phyloP scores from a whole-genome alignment of 2,329 filamentous ascomycete genomes.

The Nigrospora osmanthi region DNA sequence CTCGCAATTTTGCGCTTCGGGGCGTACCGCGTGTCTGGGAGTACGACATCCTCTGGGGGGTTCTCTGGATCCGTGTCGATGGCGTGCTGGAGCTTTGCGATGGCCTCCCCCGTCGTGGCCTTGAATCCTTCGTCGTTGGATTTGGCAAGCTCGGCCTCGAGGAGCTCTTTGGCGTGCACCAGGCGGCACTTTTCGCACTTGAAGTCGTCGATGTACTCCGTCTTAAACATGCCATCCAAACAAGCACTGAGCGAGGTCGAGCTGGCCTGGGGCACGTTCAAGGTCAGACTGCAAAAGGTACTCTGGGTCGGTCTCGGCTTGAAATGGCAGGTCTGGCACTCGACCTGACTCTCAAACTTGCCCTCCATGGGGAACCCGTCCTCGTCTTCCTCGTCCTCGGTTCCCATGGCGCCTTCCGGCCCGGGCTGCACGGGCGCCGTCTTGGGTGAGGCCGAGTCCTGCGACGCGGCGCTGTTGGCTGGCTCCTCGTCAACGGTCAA shows the following conservation, averaged over 20 bases:
- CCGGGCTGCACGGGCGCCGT: constrained; percentile 4
- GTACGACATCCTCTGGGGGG: constrained; percentile 59
- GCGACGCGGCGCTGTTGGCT: constrained; percentile 5
- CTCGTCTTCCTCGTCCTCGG: constrained; percentile 40
- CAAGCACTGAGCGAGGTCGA: constrained; percentile 79
- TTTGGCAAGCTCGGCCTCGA: constrained; percentile 51
- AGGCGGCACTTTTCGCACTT: constrained; percentile 89
- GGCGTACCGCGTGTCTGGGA: constrained; percentile 67
- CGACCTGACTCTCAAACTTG: constrained; percentile 85
- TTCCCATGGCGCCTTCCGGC: constrained; percentile 3
- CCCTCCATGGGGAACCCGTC: constrained; percentile 89
- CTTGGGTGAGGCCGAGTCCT: constrained; percentile 5
- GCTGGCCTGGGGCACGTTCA: constrained; percentile 79
- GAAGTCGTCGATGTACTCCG: constrained; percentile 94
- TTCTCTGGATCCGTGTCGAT: constrained; percentile 78
- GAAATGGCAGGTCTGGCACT: constrained; percentile 85
- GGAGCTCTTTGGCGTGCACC: constrained; percentile 63
- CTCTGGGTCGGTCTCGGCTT: constrained; percentile 77
- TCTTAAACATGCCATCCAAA: constrained; percentile 90
- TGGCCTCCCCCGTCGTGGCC: constrained; percentile 44
- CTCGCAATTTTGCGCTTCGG: constrained; percentile 81
- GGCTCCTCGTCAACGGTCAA: constrained; percentile 14
- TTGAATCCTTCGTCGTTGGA: constrained; percentile 45
- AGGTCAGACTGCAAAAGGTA: constrained; percentile 83
- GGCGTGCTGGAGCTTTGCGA: constrained; percentile 58